These are phyloP conservation scores for Russula virescens DNA, from an alignment of 768 basidiomycete species.

Conservation along the genomic window DNA sequence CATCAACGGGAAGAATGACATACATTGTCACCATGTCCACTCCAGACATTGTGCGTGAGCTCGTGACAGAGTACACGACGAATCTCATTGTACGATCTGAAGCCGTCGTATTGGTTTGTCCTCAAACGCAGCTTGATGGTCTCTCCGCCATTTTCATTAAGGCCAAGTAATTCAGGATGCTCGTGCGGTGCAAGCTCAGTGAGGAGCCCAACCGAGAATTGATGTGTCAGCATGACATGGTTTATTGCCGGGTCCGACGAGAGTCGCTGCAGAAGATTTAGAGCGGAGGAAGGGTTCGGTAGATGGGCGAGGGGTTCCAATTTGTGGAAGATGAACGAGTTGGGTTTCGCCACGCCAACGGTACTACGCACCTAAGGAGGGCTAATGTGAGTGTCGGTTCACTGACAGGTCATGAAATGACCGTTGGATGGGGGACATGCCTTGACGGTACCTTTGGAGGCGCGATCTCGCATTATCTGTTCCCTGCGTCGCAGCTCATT, in stretches of 20 bases:
- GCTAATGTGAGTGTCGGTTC: too few relatives aligned
- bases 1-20: constrained; percentile 26
- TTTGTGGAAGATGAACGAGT: constrained; percentile 56
- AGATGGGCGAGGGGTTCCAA: constrained; percentile 58
- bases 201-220: constrained; percentile 60
- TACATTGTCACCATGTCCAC: constrained; percentile 66
- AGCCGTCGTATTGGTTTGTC: constrained; percentile 66
- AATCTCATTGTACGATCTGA: constrained; percentile 57
- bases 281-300: constrained; percentile 54
- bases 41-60: constrained; percentile 68
- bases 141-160: constrained; percentile 58
- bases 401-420: too few relatives aligned
- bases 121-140: constrained; percentile 63
- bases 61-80: constrained; percentile 73
- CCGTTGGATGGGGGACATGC: constrained; percentile 46
- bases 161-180: constrained; percentile 65
- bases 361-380: constrained; percentile 52
- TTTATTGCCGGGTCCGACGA: constrained; percentile 65
- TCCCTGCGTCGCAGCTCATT: constrained; percentile 54
- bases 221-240: constrained; percentile 65
- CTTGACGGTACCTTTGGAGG: constrained; percentile 52
- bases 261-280: constrained; percentile 48
- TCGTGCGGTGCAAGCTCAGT: constrained; percentile 80
- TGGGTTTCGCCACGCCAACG: constrained; percentile 38
- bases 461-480: constrained; percentile 53